Evolutionary conservation across 441 rosid species (phyloP).

Genomic region (Jatropha podagrica): DNA sequence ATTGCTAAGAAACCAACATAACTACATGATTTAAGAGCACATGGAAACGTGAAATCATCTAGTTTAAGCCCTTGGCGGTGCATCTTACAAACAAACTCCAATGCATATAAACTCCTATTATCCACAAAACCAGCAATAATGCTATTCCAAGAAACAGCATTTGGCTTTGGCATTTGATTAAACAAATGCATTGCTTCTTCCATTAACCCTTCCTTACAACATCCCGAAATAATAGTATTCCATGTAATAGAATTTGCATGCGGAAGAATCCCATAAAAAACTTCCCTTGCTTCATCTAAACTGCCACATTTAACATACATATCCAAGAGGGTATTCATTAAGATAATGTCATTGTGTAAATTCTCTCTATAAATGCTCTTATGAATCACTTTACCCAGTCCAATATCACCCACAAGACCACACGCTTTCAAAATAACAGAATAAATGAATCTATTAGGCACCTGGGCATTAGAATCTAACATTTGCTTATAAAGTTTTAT

Average conservation of each 20-base stretch:
- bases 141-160: constrained; percentile 61
- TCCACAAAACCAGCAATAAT: constrained; percentile 57
- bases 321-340: constrained; percentile 64
- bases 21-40: constrained; percentile 58
- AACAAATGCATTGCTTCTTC: constrained; percentile 54
- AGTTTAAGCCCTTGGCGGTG: constrained; percentile 52
- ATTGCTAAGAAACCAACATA: constrained; percentile 35
- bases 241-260: constrained; percentile 49
- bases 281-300: constrained; percentile 44
- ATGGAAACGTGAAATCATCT: constrained; percentile 63
- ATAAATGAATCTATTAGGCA: constrained; percentile 57
- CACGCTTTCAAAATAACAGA: constrained; percentile 64
- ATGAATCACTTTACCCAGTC: constrained; percentile 51
- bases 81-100: constrained; percentile 53
- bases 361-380: constrained; percentile 34
- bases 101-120: constrained; percentile 41
- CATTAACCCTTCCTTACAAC: constrained; percentile 51
- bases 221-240: constrained; percentile 64
- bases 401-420: constrained; percentile 50
- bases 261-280: constrained; percentile 34
- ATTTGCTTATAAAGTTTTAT: constrained; percentile 40
- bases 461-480: constrained; percentile 37
- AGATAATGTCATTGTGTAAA: constrained; percentile 44
- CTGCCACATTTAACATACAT: constrained; percentile 68
- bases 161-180: constrained; percentile 40